Evolutionary conservation across 495 filamentous ascomycete species (phyloP), one percentile per base, ranked within the genome.

Genomic region (Tuber calosporum): DNA sequence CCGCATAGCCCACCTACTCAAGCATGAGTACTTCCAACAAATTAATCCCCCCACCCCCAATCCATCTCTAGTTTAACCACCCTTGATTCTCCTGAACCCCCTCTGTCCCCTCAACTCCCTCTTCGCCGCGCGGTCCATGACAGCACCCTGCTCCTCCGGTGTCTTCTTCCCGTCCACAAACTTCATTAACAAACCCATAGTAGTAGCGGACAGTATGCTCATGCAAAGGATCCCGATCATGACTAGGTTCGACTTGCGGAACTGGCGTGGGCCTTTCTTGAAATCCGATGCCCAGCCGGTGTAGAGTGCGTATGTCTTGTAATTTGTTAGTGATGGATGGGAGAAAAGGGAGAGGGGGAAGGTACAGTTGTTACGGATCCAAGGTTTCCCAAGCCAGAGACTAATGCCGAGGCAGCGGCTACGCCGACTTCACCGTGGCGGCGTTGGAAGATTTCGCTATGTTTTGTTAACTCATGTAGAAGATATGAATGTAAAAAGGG

Each of bases 391-490:
- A 93, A 86, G 0, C 93, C 93, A 0, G 91, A 94, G 19, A 97
- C 93, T 5, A 96, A 84, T 3, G 93, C 93, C 1, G 90, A 89
- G 1, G 93, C 93, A 58, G 93, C 91, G n/a, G 93, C 93, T 4
- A 96, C 93, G 70, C 93, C 93, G 43, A 97, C 92, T 83, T 97
- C 93, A 41, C 93, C 91, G 79, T 97, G 93, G 5, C 93, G 90
- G 30, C 86, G 88, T 82, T 97, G 93, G 85, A 97, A 97, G 73
- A 96, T 91, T 82, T 96, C 92, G 74, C 88, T 78, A 9, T 15
- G 19, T 0, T 38, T 38, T 34, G 42, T 75, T 26, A 74, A 45
- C 15, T 39, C 2, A 13, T 48, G 22, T 20, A 40, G 34, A 19
- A 15, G 11, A 53, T 17, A 38, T 48, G 26, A 34, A 30, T 13